Percentiles rank a stretch among this genome's conserved stretches.
These are phyloP conservation scores for Tricholoma sp. DNA, from an alignment of 768 basidiomycete species.

Conservation along the genomic window DNA sequence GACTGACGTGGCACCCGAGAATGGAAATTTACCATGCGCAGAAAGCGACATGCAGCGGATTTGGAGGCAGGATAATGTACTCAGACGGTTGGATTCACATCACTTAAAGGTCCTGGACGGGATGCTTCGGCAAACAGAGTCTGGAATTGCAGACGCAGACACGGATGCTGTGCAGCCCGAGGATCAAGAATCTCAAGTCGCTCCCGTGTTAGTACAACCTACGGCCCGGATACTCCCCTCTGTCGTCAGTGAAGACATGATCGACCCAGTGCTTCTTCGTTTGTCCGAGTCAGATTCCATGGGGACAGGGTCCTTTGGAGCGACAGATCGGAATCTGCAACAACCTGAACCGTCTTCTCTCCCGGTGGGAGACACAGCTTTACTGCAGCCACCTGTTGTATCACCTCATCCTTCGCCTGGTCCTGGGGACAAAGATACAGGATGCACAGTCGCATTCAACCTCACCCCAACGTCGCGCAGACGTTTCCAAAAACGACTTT, in stretches of 20 bases:
- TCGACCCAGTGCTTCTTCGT: conserved; percentile 4
- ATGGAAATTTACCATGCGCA: neutral
- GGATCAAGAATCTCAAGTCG: conserved; percentile 8
- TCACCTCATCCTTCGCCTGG: conserved; percentile 6
- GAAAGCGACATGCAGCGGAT: conserved; percentile 15
- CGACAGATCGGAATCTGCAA: neutral
- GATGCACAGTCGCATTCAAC: conserved; percentile 13
- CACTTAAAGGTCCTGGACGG: conserved; percentile 23
- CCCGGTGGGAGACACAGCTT: neutral
- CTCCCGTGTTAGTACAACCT: neutral
- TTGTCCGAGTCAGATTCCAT: neutral
- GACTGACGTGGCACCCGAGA: conserved; percentile 2
- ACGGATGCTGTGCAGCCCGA: conserved; percentile 10
- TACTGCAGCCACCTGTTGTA: neutral
- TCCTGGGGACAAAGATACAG: conserved; percentile 4
- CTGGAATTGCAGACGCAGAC: conserved; percentile 5
- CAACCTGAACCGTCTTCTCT: neutral
- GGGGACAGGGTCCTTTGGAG: neutral
- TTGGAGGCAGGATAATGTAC: conserved; percentile 20
- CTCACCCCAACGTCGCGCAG: conserved; percentile 48
- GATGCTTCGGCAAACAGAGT: conserved; percentile 16
- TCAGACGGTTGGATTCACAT: conserved; percentile 13
- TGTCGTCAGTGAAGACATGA: conserved; percentile 7
- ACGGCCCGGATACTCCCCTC: conserved; percentile 7
- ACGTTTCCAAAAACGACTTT: conserved; percentile 55